Base-by-base conservation (phyloP, 306 rosid species). In the Rosa persica region DNA sequence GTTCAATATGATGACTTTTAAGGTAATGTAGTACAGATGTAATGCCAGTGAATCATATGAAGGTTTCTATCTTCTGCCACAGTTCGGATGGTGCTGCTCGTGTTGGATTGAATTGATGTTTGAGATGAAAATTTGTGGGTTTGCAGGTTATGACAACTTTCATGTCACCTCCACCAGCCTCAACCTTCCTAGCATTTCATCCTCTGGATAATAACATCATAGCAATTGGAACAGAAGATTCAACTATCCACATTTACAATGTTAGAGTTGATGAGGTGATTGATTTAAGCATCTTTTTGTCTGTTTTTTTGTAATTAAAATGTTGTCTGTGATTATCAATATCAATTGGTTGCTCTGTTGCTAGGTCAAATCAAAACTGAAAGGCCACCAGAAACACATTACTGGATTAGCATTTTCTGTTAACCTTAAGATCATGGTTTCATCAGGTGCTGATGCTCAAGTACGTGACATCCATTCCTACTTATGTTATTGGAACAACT, bases 401-500 rank as follows among this genome's bases (percentile, higher is more conserved):
- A 85, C 93, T 49, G 96, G 96, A 58, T 82, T 91, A 72, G 93
- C 96, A 19, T 89, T 91, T 75, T 91, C 96, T 67, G 82, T 86
- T 57, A 68, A 73, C 78, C 90, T 86, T 77, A 84, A 85, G 69
- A 79, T 91, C 76, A 77, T 91, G 81, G 92, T 91, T 80, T 89
- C 96, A 54, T 89, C 96, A 20, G 96, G 92, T 64, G 96, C 93
- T 52, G 96, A 91, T 85, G 96, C 93, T 76, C 88, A 91, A 12
- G 96, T 91, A 83, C 54, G 84, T 72, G 70, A 42, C 69, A 42
- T 30, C 48, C 25, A 57, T 55, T 36, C 19, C 51, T 38, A 12
- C 57, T 43, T 17, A 17, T 22, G 23, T 48, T 30, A 5, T 15
- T 5, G 17, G 70, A 75, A n/a, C 44, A 23, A 72, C 76, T 49